A percentile compares a stretch with the other conserved stretches of the same genome.
These are phyloP conservation scores for Leishmania aethiopica DNA, from an alignment of 208 protist species.

Conservation along the genomic window DNA sequence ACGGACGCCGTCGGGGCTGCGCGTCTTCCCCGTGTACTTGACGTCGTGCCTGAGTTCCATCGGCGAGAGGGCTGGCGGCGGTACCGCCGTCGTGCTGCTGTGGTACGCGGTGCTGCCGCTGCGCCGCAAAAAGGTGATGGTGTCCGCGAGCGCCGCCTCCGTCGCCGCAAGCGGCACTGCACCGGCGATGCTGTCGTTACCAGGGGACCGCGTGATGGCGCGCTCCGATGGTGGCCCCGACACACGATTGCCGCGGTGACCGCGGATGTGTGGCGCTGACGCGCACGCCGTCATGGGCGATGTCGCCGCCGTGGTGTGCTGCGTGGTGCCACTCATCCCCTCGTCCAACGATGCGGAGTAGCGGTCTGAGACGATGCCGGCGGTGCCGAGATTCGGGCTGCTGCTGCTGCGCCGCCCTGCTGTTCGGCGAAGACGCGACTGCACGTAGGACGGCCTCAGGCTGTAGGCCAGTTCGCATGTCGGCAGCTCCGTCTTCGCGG, in stretches of 20 bases:
- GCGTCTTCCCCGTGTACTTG: neutral
- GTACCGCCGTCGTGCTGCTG: neutral
- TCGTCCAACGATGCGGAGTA: slow-evolving; percentile 3
- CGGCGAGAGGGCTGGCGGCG: slow-evolving; percentile 1
- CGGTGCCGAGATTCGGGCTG: neutral
- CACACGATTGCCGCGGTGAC: neutral
- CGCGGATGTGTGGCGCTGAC: neutral
- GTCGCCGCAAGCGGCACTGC: neutral
- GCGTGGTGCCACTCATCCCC: slow-evolving; percentile 1
- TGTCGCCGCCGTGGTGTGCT: neutral
- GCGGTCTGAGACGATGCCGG: neutral
- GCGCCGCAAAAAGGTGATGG: neutral
- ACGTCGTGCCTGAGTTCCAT: neutral
- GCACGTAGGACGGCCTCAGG: slow-evolving; percentile 40
- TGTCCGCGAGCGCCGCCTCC: neutral
- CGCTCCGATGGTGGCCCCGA: slow-evolving; percentile 10
- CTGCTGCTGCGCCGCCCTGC: neutral
- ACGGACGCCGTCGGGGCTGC: neutral
- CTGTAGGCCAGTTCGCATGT: slow-evolving; percentile 60
- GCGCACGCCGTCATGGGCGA: neutral
- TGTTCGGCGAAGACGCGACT: slow-evolving; percentile 11
- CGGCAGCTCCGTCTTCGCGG: slow-evolving; percentile 15
- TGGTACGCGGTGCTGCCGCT: neutral
- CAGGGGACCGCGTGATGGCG: slow-evolving; percentile 4
- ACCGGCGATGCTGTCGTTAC: neutral